phyloP scores from a whole-genome alignment of 352 stramenopile species.

The Elongisporangium undulatum region DNA sequence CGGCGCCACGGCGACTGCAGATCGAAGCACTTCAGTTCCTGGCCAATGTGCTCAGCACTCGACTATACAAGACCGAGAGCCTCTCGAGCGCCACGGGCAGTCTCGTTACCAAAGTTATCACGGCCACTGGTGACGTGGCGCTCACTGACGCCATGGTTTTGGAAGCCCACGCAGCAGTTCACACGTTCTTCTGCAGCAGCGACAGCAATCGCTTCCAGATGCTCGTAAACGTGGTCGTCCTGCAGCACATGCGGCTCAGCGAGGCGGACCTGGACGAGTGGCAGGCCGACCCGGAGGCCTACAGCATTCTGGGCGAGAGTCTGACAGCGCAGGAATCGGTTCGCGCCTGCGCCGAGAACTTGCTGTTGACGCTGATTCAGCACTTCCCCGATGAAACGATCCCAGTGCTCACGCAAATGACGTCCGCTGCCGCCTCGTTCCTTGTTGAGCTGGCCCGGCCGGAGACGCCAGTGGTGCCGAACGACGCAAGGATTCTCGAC shows the following conservation, averaged over 20 bases:
- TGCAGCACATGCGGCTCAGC: constrained; percentile 69
- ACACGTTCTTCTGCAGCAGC: constrained; percentile 39
- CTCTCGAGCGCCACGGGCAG: constrained; percentile 32
- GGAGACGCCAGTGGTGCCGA: background rate
- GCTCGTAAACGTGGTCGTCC: constrained; percentile 66
- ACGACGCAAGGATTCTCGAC: constrained; percentile 27
- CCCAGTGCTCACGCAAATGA: constrained; percentile 68
- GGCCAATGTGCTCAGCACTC: constrained; percentile 74
- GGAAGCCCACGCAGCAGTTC: constrained; percentile 53
- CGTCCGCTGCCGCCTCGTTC: constrained; percentile 38
- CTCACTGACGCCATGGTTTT: constrained; percentile 76
- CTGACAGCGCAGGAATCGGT: constrained; percentile 77
- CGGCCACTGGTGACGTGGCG: constrained; percentile 64
- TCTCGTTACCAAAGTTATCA: constrained; percentile 76
- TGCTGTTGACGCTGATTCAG: constrained; percentile 82
- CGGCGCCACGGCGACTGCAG: constrained; percentile 32
- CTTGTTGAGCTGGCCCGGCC: constrained; percentile 30
- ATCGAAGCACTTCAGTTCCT: constrained; percentile 82
- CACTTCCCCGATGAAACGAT: constrained; percentile 63
- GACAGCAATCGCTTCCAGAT: constrained; percentile 29
- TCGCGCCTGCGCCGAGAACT: constrained; percentile 74
- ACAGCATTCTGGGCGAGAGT: constrained; percentile 60
- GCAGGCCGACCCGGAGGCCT: constrained; percentile 63
- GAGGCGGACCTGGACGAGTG: constrained; percentile 63
- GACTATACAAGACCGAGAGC: constrained; percentile 74